A percentile compares a stretch with the other conserved stretches of the same genome.
Evolutionary conservation across 495 filamentous ascomycete genomes (phyloP).

Genomic region (Aspergillus avenaceus): DNA sequence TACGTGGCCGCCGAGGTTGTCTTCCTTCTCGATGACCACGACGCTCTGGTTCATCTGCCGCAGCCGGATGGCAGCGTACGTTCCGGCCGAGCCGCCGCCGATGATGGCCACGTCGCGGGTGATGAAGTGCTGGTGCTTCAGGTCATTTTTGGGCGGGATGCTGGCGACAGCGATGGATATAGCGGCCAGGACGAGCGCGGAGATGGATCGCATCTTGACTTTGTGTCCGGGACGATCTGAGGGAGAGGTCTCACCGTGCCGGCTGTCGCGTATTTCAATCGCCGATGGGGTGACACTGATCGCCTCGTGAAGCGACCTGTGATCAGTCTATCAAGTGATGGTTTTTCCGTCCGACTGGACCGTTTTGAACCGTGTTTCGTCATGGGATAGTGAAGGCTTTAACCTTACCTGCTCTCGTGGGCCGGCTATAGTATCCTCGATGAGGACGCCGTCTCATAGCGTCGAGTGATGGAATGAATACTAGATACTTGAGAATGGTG

Average conservation of each 20-base stretch:
- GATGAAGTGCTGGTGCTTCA: neutral
- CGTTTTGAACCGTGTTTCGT: no score
- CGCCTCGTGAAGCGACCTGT: no score
- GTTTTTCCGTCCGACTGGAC: no score
- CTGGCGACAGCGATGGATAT: neutral
- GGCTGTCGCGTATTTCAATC: neutral
- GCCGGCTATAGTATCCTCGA: no score
- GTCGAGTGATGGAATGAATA: no score
- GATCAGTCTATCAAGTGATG: neutral
- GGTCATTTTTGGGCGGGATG: neutral
- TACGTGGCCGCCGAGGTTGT: constrained; percentile 39
- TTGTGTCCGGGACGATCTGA: neutral
- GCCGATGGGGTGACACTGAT: neutral
- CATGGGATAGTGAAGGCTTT: no score
- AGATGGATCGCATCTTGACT: neutral
- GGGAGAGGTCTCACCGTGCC: neutral
- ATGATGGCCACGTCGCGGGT: constrained; percentile 38
- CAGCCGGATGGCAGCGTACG: constrained; percentile 36
- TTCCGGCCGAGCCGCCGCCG: constrained; percentile 44
- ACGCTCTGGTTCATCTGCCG: constrained; percentile 27
- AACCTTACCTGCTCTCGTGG: no score
- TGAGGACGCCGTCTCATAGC: no score
- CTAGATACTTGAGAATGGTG: no score
- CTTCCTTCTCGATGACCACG: constrained; percentile 37
- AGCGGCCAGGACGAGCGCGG: neutral